Evolutionary conservation across 805 yeast genomes (phyloP).

Genomic region (Saccharomycopsis schoenii): DNA sequence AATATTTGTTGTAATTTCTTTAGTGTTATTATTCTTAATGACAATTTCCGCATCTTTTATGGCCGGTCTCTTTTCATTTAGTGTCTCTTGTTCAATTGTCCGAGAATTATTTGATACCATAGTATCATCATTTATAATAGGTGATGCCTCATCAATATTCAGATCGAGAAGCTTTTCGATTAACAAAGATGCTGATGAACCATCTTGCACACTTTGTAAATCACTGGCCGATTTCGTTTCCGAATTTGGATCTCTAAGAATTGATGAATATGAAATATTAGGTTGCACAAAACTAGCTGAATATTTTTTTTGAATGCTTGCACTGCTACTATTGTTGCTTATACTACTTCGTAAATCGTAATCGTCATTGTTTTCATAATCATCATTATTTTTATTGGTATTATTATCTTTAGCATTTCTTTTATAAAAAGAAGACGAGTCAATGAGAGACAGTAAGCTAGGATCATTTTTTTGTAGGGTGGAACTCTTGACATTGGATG

Average conservation of each 20-base stretch:
- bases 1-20: too few relatives aligned
- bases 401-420: too few relatives aligned
- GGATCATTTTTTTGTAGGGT: too few relatives aligned
- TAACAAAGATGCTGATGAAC: too few relatives aligned
- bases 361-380: not conserved
- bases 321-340: not conserved
- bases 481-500: not conserved
- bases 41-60: too few relatives aligned
- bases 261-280: conserved; percentile 9
- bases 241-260: not conserved
- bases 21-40: too few relatives aligned
- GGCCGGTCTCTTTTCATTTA: too few relatives aligned
- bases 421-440: too few relatives aligned
- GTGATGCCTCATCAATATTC: not conserved
- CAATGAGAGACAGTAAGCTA: too few relatives aligned
- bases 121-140: not conserved
- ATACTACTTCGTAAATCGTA: not conserved
- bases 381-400: not conserved
- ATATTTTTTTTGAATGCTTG: not conserved
- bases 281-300: conserved; percentile 2
- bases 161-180: not conserved
- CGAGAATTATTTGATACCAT: too few relatives aligned
- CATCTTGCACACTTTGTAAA: too few relatives aligned
- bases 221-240: not conserved
- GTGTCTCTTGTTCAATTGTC: not conserved